Conservation (phyloP, 306 rosid species). For the Fragaria vesca region DNA sequence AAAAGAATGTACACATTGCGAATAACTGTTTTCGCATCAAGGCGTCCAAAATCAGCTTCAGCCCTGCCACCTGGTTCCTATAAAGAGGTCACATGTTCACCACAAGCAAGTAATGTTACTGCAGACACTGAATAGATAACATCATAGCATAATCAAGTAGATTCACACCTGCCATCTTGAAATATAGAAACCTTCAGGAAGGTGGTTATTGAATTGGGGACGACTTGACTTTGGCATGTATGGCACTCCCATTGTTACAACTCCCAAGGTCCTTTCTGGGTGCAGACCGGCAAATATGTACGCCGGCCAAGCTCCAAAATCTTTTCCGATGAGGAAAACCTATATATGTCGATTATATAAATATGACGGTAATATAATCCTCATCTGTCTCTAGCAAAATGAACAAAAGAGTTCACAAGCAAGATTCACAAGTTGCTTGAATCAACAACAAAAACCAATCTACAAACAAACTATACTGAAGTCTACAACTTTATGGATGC, state of each 20-base stretch:
- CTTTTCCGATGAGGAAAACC: slow-evolving; percentile 57
- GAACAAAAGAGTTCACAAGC: neutral
- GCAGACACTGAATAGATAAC: too few species aligned
- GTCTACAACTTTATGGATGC: neutral
- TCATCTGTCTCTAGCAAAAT: neutral
- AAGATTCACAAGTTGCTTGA: neutral
- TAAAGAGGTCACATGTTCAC: neutral
- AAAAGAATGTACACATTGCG: slow-evolving; percentile 58
- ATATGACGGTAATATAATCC: neutral
- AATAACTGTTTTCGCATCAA: slow-evolving; percentile 46
- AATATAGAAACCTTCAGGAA: slow-evolving; percentile 55
- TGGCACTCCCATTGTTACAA: slow-evolving; percentile 58
- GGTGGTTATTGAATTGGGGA: slow-evolving; percentile 22
- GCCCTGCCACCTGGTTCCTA: slow-evolving; percentile 56
- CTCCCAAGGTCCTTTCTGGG: slow-evolving; percentile 45
- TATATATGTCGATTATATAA: neutral
- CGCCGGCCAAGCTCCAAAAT: slow-evolving; percentile 52
- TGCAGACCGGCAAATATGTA: slow-evolving; percentile 38
- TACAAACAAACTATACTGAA: neutral
- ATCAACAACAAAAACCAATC: neutral
- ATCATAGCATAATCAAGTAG: neutral
- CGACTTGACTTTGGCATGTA: slow-evolving; percentile 29
- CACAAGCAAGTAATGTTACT: neutral
- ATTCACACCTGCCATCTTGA: slow-evolving; percentile 47
- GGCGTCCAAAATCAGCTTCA: slow-evolving; percentile 54